phyloP scores from a whole-genome alignment of 1,284 basidiomycete species.

The Sporisorium graminicola region DNA sequence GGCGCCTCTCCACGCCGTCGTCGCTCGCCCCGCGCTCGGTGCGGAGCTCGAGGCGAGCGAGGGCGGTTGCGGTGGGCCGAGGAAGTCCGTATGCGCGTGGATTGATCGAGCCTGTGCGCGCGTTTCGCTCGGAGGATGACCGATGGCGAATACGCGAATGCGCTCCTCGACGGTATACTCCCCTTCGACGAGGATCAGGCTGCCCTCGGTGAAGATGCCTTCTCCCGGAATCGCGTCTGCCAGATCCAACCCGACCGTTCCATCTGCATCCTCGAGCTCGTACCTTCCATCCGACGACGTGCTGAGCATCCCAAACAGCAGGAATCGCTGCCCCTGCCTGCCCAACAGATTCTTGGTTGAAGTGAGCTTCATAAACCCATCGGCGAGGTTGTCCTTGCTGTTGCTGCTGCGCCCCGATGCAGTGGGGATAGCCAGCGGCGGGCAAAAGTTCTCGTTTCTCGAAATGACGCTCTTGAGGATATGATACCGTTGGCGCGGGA shows the following conservation, averaged over 20 bases:
- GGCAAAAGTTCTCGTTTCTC: slow-evolving; percentile 68
- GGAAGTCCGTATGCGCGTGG: slow-evolving; percentile 73
- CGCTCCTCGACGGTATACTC: slow-evolving; percentile 93
- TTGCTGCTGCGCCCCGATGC: not conserved
- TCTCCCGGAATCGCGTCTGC: slow-evolving; percentile 86
- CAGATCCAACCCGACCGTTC: slow-evolving; percentile 88
- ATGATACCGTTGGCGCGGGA: slow-evolving; percentile 58
- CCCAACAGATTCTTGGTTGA: slow-evolving; percentile 97
- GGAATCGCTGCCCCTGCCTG: slow-evolving; percentile 87
- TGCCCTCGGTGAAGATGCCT: slow-evolving; percentile 96
- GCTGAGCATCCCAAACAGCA: slow-evolving; percentile 92
- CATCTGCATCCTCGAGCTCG: slow-evolving; percentile 93
- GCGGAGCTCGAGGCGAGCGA: slow-evolving; percentile 8
- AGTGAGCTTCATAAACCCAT: slow-evolving; percentile 75
- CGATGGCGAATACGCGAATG: slow-evolving; percentile 90
- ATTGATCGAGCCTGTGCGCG: slow-evolving; percentile 50
- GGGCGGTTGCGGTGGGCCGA: slow-evolving; percentile 75
- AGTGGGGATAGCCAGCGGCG: slow-evolving; percentile 55
- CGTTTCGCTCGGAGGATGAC: slow-evolving; percentile 82
- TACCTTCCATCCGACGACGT: slow-evolving; percentile 89
- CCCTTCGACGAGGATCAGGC: slow-evolving; percentile 93
- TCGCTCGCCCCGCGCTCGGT: slow-evolving; percentile 7
- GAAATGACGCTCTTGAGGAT: slow-evolving; percentile 60
- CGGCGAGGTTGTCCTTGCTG: slow-evolving; percentile 21
- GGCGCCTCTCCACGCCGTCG: slow-evolving; percentile 74